Conservation (phyloP, 2,329 filamentous ascomycete species). For the Cytospora schulzeri region DNA sequence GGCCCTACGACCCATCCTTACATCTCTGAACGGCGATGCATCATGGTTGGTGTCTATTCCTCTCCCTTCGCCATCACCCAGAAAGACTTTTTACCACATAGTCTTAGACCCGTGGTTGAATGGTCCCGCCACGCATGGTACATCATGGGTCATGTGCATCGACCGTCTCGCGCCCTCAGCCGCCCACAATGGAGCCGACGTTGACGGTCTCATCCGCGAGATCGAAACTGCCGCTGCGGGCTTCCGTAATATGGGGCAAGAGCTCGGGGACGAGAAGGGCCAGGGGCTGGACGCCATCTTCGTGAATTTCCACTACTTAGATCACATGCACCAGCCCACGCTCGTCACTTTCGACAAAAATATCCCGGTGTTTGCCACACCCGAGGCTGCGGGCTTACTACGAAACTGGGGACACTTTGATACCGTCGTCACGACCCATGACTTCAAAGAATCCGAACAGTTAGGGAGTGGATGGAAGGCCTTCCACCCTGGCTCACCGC, state of each 20-base stretch:
- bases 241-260: too few species aligned
- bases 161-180: slow-evolving; percentile 14
- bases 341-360: slow-evolving; percentile 24
- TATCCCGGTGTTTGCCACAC: slow-evolving; percentile 27
- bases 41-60: slow-evolving; percentile 18
- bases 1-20: slow-evolving; percentile 1
- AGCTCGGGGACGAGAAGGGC: background rate
- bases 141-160: slow-evolving; percentile 21
- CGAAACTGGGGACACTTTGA: slow-evolving; percentile 26
- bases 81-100: slow-evolving; percentile 15
- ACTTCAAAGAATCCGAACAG: background rate
- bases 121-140: slow-evolving; percentile 6
- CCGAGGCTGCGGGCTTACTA: slow-evolving; percentile 15
- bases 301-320: slow-evolving; percentile 16
- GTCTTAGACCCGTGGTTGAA: slow-evolving; percentile 17
- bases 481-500: slow-evolving; percentile 18
- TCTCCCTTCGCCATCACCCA: background rate
- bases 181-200: slow-evolving; percentile 19
- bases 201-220: slow-evolving; percentile 25
- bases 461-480: slow-evolving; percentile 11
- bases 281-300: slow-evolving; percentile 26
- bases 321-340: slow-evolving; percentile 27
- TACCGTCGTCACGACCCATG: slow-evolving; percentile 8
- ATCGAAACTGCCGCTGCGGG: slow-evolving; percentile 26
- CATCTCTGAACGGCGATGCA: slow-evolving; percentile 10